Conservation (phyloP, 495 filamentous ascomycete species). For the Copromyces sp. region DNA sequence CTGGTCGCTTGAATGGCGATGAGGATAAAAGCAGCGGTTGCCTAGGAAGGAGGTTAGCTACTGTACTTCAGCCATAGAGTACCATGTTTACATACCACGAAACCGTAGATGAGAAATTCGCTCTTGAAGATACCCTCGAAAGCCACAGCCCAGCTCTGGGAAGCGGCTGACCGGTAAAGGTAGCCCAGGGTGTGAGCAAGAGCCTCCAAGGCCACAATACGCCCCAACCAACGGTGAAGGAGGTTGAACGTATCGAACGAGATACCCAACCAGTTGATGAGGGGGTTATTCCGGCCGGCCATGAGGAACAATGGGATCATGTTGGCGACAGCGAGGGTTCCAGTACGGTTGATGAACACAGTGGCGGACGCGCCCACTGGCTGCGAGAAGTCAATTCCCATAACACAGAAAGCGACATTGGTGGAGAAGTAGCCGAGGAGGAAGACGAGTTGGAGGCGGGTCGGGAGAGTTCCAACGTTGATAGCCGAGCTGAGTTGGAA, state of each 20-base stretch:
- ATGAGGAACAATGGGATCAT: conserved; percentile 53
- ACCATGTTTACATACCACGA: conserved; percentile 38
- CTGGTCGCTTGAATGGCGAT: conserved; percentile 65
- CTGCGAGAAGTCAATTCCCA: conserved; percentile 57
- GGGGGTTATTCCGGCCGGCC: conserved; percentile 50
- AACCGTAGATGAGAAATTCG: conserved; percentile 39
- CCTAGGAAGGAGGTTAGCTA: conserved; percentile 26
- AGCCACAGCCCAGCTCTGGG: conserved; percentile 37
- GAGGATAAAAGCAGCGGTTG: conserved; percentile 48
- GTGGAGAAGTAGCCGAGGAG: conserved; percentile 59
- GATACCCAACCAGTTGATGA: conserved; percentile 51
- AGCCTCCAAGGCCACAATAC: conserved; percentile 57
- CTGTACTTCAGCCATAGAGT: background rate
- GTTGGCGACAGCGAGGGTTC: conserved; percentile 68
- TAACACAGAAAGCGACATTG: conserved; percentile 70
- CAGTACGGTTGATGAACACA: conserved; percentile 61
- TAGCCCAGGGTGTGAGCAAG: conserved; percentile 52
- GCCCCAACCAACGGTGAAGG: conserved; percentile 68
- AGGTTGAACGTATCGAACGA: conserved; percentile 74
- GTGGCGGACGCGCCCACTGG: conserved; percentile 24
- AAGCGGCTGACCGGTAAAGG: conserved; percentile 16
- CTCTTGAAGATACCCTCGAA: conserved; percentile 23
- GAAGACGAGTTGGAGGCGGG: conserved; percentile 71
- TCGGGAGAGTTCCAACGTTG: conserved; percentile 82
- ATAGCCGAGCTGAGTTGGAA: conserved; percentile 78